Evolutionary conservation across 2,329 filamentous ascomycete genomes (phyloP).

Genomic region (Penicillium sp.): DNA sequence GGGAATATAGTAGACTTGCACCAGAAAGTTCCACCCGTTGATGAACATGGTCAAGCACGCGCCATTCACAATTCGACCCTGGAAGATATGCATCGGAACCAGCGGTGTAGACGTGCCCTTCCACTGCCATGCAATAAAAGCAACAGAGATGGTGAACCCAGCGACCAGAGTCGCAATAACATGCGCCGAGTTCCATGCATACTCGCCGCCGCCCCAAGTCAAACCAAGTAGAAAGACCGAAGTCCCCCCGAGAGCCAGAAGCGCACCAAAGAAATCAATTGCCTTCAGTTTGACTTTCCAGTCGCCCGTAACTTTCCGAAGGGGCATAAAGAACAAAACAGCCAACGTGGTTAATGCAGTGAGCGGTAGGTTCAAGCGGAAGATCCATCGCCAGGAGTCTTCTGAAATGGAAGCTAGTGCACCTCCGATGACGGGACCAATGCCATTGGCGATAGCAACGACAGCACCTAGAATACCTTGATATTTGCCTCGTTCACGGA

Average conservation of each 20-base stretch:
- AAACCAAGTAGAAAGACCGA: slow-evolving; percentile 52
- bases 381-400: slow-evolving; percentile 56
- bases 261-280: slow-evolving; percentile 53
- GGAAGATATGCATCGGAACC: slow-evolving; percentile 53
- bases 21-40: slow-evolving; percentile 60
- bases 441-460: slow-evolving; percentile 55
- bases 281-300: slow-evolving; percentile 54
- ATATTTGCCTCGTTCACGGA: slow-evolving; percentile 59
- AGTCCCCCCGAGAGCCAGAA: slow-evolving; percentile 48
- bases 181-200: slow-evolving; percentile 56
- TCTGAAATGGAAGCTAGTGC: slow-evolving; percentile 48
- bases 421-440: slow-evolving; percentile 57
- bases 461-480: slow-evolving; percentile 58
- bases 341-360: slow-evolving; percentile 49
- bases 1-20: slow-evolving; percentile 63
- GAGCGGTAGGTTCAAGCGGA: slow-evolving; percentile 55
- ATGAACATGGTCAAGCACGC: slow-evolving; percentile 59
- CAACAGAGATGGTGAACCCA: slow-evolving; percentile 39
- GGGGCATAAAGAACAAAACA: slow-evolving; percentile 58
- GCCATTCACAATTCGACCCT: slow-evolving; percentile 54
- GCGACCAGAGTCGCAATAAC: slow-evolving; percentile 57
- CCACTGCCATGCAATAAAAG: slow-evolving; percentile 38
- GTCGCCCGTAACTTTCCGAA: slow-evolving; percentile 55
- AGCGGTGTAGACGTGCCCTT: slow-evolving; percentile 31
- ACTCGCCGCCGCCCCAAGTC: slow-evolving; percentile 62